Conservation (phyloP, 768 basidiomycete species). For the Amanita jacksonii region DNA sequence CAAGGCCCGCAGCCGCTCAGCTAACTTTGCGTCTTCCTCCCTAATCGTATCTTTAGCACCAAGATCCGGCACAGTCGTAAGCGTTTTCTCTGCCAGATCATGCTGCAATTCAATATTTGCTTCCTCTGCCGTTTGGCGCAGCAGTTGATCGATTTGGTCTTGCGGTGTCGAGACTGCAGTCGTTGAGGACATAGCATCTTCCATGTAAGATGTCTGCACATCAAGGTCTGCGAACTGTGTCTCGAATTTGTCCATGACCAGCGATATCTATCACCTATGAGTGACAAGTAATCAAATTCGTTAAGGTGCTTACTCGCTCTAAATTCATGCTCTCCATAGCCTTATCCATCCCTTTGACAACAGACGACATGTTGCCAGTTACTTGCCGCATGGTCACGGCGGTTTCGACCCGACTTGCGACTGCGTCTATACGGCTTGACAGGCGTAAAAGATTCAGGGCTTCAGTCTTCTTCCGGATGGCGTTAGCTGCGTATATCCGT, state of each 20-base stretch:
- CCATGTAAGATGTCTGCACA: constrained; percentile 98
- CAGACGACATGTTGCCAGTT: constrained; percentile 93
- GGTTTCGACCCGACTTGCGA: constrained; percentile 93
- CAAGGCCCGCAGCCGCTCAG: constrained; percentile 80
- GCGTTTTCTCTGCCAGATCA: constrained; percentile 63
- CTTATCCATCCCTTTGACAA: constrained; percentile 96
- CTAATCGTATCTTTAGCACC: constrained; percentile 41
- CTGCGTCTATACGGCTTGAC: constrained; percentile 90
- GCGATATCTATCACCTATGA: constrained; percentile 60
- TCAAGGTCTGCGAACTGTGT: constrained; percentile 93
- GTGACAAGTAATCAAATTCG: not conserved
- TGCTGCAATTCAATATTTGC: constrained; percentile 94
- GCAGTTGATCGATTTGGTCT: constrained; percentile 89
- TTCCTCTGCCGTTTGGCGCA: constrained; percentile 94
- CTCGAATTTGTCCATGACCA: constrained; percentile 99
- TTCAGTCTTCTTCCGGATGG: constrained; percentile 97
- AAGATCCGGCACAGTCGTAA: constrained; percentile 50
- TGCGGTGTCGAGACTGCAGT: constrained; percentile 92
- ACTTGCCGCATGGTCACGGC: constrained; percentile 97
- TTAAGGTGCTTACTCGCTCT: constrained; percentile 58
- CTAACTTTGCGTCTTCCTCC: constrained; percentile 77
- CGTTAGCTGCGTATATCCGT: constrained; percentile 95
- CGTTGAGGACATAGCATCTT: constrained; percentile 89
- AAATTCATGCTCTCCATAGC: constrained; percentile 99
- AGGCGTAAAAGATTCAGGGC: constrained; percentile 84